Evolutionary conservation across 2,329 filamentous ascomycete genomes (phyloP).

Genomic region (Botrytis elliptica): DNA sequence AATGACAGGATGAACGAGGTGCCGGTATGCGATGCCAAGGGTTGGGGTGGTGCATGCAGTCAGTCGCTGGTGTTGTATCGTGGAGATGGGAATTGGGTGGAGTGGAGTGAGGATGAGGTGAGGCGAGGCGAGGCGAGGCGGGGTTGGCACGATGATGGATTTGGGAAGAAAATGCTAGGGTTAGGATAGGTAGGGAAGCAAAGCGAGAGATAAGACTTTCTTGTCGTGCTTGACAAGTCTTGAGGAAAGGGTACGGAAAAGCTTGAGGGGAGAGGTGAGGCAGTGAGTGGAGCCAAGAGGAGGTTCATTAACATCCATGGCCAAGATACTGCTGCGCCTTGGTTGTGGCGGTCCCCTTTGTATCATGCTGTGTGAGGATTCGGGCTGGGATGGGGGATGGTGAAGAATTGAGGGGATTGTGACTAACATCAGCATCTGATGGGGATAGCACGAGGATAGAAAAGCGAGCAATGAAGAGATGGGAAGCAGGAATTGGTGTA

Average conservation of each 20-base stretch:
- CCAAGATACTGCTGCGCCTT: constrained; percentile 20
- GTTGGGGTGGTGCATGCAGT: constrained; percentile 2
- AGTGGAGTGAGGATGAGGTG: background rate
- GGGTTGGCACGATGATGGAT: background rate
- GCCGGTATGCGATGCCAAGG: constrained; percentile 7
- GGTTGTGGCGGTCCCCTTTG: constrained; percentile 3
- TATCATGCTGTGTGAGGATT: background rate
- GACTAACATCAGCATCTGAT: background rate
- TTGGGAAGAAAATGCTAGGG: background rate
- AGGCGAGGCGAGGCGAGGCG: constrained; percentile 2
- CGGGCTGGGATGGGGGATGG: background rate
- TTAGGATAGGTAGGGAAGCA: background rate
- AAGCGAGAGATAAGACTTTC: constrained; percentile 19
- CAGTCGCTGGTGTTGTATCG: background rate
- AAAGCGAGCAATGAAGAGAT: background rate
- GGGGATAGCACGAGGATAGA: constrained; percentile 13
- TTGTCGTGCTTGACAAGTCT: background rate
- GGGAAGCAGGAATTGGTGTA: background rate
- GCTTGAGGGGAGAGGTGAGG: background rate
- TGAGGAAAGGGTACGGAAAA: background rate
- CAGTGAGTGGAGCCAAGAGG: constrained; percentile 19
- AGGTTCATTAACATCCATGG: background rate
- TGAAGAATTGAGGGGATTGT: background rate
- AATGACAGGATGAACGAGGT: background rate
- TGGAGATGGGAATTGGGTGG: background rate